Conservation (phyloP, 2,329 filamentous ascomycete species). For the Chaetomium strumarium region DNA sequence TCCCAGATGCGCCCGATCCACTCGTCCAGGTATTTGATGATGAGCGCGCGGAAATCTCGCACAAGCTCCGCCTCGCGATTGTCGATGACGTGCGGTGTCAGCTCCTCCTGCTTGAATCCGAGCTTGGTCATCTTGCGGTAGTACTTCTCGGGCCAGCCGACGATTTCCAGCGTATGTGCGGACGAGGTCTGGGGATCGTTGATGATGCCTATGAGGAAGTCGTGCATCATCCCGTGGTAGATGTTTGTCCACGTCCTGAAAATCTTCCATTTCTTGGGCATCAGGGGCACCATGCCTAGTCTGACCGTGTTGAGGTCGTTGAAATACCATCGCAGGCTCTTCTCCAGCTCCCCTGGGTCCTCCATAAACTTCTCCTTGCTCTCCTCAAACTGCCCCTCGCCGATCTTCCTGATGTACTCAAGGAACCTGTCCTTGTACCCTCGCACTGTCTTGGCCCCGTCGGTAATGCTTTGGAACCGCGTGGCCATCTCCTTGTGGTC, state of each 20-base stretch:
- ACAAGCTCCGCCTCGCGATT: constrained; percentile 85
- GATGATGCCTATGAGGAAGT: constrained; percentile 77
- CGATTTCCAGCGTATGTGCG: constrained; percentile 81
- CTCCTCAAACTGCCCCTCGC: constrained; percentile 66
- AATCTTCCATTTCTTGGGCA: constrained; percentile 97
- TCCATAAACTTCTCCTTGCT: constrained; percentile 71
- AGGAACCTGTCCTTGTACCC: constrained; percentile 97
- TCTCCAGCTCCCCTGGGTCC: constrained; percentile 77
- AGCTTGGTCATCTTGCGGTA: constrained; percentile 93
- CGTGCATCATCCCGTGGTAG: constrained; percentile 93
- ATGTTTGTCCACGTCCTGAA: constrained; percentile 83
- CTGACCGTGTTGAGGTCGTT: constrained; percentile 95
- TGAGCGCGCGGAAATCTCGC: constrained; percentile 87
- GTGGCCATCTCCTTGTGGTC: constrained; percentile 93
- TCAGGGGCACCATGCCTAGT: constrained; percentile 81
- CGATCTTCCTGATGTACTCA: constrained; percentile 67
- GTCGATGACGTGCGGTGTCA: constrained; percentile 82
- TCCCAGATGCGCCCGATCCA: constrained; percentile 93
- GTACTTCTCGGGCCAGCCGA: constrained; percentile 94
- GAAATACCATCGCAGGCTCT: constrained; percentile 92
- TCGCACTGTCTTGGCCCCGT: constrained; percentile 83
- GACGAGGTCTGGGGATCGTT: constrained; percentile 81
- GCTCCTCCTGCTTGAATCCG: constrained; percentile 68
- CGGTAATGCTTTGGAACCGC: constrained; percentile 90
- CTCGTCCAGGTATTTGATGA: constrained; percentile 91